Evolutionary conservation across 495 filamentous ascomycete species (phyloP), one percentile per base, ranked within the genome.

Genomic region (Penicillium riverlandense): DNA sequence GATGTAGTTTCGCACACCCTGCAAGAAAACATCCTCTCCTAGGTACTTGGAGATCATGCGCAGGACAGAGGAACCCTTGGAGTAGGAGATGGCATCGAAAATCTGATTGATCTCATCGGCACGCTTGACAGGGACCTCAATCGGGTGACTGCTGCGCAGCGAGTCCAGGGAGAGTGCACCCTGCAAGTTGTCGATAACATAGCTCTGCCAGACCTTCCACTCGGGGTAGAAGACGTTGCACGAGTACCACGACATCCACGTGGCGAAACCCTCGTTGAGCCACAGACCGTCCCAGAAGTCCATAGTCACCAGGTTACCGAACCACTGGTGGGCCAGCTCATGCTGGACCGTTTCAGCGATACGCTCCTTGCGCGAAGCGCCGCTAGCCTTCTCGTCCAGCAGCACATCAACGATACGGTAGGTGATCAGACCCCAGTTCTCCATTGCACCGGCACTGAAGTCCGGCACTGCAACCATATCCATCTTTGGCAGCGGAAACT

Each of bases 261-360:
- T 96, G 29, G 92, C 92, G 61, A 97, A 97, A 16, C 91, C 91
- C 66, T 98, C 92, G 62, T 97, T 97, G 47, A 98, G 82, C 92
- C 92, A 98, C 28, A 98, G 71, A 29, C 89, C 91, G 66, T 96
- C 90, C 92, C 92, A 98, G 78, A 92, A 98, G 64, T 96, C 91
- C 92, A 98, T 98, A 34, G 92, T 98, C 36, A 98, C 92, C 45
- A 98, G 72, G 66, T 98, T 97, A 47, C 92, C 92, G 55, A 98
- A 97, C 92, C 92, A 98, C 66, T 98, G 92, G 70, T 98, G 92
- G 35, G 92, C 92, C 57, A 98, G 71, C 61, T 98, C 92, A 69
- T 98, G 92, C 74, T 94, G 89, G 13, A 96, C 92, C 34, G 88
- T 85, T 59, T 96, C 89, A 38, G 92, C 90, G 53, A 97, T 84